Conservation (phyloP, 169 alveolate species). For the Fabrea salina region DNA sequence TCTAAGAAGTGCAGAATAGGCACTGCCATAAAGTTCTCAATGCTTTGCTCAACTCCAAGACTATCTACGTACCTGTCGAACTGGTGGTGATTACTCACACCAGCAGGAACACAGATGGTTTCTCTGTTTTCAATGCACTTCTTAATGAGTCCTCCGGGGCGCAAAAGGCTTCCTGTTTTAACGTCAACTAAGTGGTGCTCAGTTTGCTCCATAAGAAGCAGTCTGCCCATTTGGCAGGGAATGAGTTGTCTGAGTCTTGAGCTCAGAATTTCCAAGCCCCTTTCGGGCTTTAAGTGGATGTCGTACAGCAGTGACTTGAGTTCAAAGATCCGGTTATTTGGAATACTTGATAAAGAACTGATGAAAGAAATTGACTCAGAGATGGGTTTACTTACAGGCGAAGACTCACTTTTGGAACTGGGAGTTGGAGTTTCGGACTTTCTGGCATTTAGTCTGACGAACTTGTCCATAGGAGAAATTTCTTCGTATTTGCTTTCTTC, state of each 20-base stretch:
- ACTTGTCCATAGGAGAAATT: background rate
- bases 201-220: background rate
- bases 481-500: background rate
- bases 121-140: background rate
- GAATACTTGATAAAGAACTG: background rate
- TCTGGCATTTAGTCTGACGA: background rate
- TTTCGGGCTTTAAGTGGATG: background rate
- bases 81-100: background rate
- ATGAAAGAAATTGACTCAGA: background rate
- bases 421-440: too few species aligned
- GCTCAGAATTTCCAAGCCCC: background rate
- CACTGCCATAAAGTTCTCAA: background rate
- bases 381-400: background rate
- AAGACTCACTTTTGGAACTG: too few species aligned
- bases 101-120: background rate
- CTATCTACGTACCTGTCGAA: constrained; percentile 2
- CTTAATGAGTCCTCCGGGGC: constrained; percentile 13
- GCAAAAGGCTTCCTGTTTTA: background rate
- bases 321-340: background rate
- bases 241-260: background rate
- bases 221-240: constrained; percentile 1
- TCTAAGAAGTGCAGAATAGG: too few species aligned
- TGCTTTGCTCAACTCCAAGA: background rate
- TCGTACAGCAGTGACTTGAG: background rate
- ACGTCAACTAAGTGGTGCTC: constrained; percentile 19